phyloP scores from a whole-genome alignment of 805 yeast genomes.

The Clavispora asparagi region DNA sequence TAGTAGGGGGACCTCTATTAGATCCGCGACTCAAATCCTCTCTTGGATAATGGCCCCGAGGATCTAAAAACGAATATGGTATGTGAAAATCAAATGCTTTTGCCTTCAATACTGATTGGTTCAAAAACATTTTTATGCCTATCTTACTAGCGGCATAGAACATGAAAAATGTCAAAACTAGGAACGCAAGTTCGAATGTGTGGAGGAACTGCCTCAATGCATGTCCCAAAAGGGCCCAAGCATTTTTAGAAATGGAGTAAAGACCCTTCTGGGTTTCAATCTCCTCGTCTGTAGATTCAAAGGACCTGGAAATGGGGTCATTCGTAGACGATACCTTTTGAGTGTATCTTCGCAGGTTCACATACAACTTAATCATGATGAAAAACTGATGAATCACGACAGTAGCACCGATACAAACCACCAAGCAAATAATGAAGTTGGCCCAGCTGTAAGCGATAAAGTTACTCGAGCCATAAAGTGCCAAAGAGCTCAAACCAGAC shows the following conservation, averaged over 20 bases:
- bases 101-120: constrained; percentile 8
- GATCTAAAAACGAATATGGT: constrained; percentile 23
- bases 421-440: constrained; percentile 34
- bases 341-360: constrained; percentile 1
- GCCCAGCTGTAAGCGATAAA: constrained; percentile 34
- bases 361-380: constrained; percentile 15
- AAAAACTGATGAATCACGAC: constrained; percentile 18
- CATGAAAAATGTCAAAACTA: constrained; percentile 35
- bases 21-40: too few species aligned
- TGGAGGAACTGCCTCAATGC: constrained; percentile 26
- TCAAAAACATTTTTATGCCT: constrained; percentile 6
- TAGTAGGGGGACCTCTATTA: neutral
- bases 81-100: constrained; percentile 22
- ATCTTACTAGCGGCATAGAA: constrained; percentile 19
- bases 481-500: constrained; percentile 37
- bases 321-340: neutral
- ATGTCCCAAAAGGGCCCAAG: constrained; percentile 26
- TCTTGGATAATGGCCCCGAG: neutral
- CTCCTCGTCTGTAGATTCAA: neutral
- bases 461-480: constrained; percentile 23
- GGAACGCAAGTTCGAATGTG: constrained; percentile 39
- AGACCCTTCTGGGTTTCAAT: neutral
- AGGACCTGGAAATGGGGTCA: neutral
- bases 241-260: constrained; percentile 6
- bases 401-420: constrained; percentile 22